A percentile compares a stretch with the other conserved stretches of the same genome.
phyloP scores from a whole-genome alignment of 768 basidiomycete genomes.

The Tubosaeta sp. region DNA sequence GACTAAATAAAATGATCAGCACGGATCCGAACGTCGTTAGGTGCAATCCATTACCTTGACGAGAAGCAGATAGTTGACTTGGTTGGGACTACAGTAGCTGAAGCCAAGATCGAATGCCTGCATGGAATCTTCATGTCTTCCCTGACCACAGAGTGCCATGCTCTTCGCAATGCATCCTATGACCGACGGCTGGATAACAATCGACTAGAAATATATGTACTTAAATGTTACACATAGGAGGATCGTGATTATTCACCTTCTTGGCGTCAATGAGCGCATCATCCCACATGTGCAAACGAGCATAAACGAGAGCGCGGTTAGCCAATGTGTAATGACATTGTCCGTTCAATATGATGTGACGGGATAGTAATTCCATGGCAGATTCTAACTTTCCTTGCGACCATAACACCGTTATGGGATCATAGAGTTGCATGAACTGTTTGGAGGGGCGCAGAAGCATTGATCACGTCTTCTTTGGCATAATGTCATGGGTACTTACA shows the following conservation, averaged over 20 bases:
- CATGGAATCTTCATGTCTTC: constrained; percentile 11
- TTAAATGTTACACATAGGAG: background rate
- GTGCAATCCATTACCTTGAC: constrained; percentile 7
- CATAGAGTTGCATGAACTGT: constrained; percentile 11
- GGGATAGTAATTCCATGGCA: constrained; percentile 5
- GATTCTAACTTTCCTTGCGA: background rate
- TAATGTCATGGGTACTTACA: background rate
- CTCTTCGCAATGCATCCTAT: constrained; percentile 16
- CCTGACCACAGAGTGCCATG: constrained; percentile 10
- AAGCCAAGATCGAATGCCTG: constrained; percentile 17
- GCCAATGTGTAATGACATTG: constrained; percentile 1
- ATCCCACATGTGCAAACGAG: constrained; percentile 2
- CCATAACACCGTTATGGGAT: constrained; percentile 3
- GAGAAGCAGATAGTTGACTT: constrained; percentile 9
- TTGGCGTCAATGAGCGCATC: constrained; percentile 9
- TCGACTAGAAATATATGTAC: background rate
- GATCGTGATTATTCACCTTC: constrained; percentile 1
- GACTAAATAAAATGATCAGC: constrained; percentile 4
- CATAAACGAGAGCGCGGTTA: constrained; percentile 11
- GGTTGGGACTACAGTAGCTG: constrained; percentile 1
- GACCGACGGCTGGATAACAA: constrained; percentile 6
- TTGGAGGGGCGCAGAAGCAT: background rate
- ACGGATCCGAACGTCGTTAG: background rate
- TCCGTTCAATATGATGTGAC: constrained; percentile 4
- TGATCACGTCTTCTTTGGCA: background rate